Evolutionary conservation across 2,329 filamentous ascomycete species (phyloP), one percentile per base, ranked within the genome.

Genomic region (Bipolaris zeicola): DNA sequence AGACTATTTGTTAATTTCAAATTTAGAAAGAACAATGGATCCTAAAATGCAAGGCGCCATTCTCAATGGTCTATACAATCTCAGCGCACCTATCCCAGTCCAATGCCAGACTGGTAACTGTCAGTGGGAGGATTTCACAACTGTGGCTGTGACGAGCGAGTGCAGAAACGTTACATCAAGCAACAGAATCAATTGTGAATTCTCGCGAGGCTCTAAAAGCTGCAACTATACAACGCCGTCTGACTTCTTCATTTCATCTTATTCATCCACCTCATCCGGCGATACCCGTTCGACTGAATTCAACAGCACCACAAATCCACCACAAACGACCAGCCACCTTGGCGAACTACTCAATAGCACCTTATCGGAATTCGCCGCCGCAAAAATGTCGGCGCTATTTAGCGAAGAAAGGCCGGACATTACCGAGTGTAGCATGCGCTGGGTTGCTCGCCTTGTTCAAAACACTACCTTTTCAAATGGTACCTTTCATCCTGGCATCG

Each of bases 41-140:
- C 24, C 43, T 14, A 53, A 42, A 3, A 53, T 53, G 20, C 51
- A 53, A 49, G 51, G 43, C 36, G 43, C 51, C 16, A 42, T 53
- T 11, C 14, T 48, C 1, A 53, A 53, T 11, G 43, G 51, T 0
- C n/a, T 53, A 14, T 53, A 53, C 20, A 53, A 53, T 2, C 51
- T 53, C 51, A 53, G 44, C 14, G 26, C 43, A 11, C 51, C 51
- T 5, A 26, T 53, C 1, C 42, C 39, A 26, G 22, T 53, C 2
- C 24, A 53, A 41, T 53, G 43, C 8, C 43, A 47, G 24, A 48
- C 48, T n/a, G 36, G 43, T 10, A 53, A 53, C 10, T 53, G 51
- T 22, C 24, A 26, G 33, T 53, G 44, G 51, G 51, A 53, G 3
- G 22, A 20, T 6, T 49, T 39, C n/a, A 48, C 44, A 6, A 53